Percentiles rank a stretch among this genome's conserved stretches.
These are phyloP conservation scores for Rhodotorula sp. DNA, from an alignment of 1,284 basidiomycete species.

Conservation along the genomic window DNA sequence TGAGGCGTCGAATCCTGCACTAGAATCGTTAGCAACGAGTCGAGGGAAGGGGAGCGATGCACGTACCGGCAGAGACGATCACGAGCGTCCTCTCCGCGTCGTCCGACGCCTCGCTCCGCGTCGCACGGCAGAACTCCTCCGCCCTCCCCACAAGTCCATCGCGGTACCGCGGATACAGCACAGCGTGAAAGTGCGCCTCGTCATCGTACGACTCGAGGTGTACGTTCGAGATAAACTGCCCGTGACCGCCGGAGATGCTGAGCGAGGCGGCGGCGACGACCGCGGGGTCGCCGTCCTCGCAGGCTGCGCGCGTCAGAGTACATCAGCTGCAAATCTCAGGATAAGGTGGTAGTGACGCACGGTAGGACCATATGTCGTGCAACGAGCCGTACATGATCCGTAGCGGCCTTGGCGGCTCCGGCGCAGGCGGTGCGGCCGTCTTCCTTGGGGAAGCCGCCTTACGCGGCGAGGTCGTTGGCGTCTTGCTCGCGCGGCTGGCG, in stretches of 20 bases:
- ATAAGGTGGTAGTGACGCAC: slow-evolving; percentile 27
- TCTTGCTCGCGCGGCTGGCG: slow-evolving; percentile 47
- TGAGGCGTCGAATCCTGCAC: slow-evolving; percentile 83
- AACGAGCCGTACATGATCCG: slow-evolving; percentile 83
- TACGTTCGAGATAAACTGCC: slow-evolving; percentile 60
- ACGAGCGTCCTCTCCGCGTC: slow-evolving; percentile 69
- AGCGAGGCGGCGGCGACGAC: slow-evolving; percentile 43
- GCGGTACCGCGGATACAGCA: slow-evolving; percentile 73
- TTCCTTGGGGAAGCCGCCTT: slow-evolving; percentile 15
- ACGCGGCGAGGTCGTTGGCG: slow-evolving; percentile 40
- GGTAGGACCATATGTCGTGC: slow-evolving; percentile 68
- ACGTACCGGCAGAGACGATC: slow-evolving; percentile 71
- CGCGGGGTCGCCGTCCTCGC: slow-evolving; percentile 45
- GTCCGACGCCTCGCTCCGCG: slow-evolving; percentile 57
- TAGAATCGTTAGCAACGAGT: slow-evolving; percentile 35
- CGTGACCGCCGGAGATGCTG: slow-evolving; percentile 41
- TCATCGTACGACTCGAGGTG: slow-evolving; percentile 77
- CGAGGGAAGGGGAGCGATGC: neutral
- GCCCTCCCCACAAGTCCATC: slow-evolving; percentile 68
- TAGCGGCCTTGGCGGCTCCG: slow-evolving; percentile 56
- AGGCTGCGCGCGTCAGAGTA: slow-evolving; percentile 54
- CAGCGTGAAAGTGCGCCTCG: slow-evolving; percentile 73
- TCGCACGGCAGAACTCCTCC: slow-evolving; percentile 68
- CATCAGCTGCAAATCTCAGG: neutral
- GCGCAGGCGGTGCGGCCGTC: slow-evolving; percentile 8